Conservation (phyloP, 2,329 filamentous ascomycete species). For the Chaetomium strumarium region DNA sequence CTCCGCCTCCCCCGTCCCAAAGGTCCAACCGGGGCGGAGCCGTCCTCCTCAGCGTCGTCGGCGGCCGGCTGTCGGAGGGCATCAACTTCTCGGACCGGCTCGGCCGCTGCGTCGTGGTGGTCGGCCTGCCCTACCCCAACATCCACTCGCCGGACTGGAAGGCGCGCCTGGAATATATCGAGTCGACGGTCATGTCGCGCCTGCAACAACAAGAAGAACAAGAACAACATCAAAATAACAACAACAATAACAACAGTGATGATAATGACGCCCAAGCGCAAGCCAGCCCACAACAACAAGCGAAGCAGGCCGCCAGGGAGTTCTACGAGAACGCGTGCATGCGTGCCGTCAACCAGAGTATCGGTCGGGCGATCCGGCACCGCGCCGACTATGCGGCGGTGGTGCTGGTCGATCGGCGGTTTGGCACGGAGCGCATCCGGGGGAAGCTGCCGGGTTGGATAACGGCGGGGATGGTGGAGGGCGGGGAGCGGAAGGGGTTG, state of each 20-base stretch:
- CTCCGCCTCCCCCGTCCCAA: neutral
- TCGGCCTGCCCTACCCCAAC: slow-evolving; percentile 91
- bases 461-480: slow-evolving; percentile 55
- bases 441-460: slow-evolving; percentile 89
- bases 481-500: slow-evolving; percentile 45
- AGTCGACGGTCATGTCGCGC: slow-evolving; percentile 47
- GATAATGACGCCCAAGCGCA: neutral
- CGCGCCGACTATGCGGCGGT: slow-evolving; percentile 85
- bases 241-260: too few relatives aligned
- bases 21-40: slow-evolving; percentile 48
- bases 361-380: slow-evolving; percentile 87
- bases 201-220: slow-evolving; percentile 25
- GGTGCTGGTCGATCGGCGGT: slow-evolving; percentile 75
- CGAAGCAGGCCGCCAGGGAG: slow-evolving; percentile 60
- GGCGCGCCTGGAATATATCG: slow-evolving; percentile 82
- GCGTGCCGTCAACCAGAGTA: slow-evolving; percentile 94
- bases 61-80: slow-evolving; percentile 91
- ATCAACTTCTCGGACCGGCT: slow-evolving; percentile 96
- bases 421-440: slow-evolving; percentile 65
- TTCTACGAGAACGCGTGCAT: slow-evolving; percentile 96
- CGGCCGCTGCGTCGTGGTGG: slow-evolving; percentile 83
- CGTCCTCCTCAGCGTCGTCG: slow-evolving; percentile 82
- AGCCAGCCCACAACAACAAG: slow-evolving; percentile 30
- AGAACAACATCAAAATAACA: too few relatives aligned
- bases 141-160: slow-evolving; percentile 87